Evolutionary conservation across 495 filamentous ascomycete genomes (phyloP).

Genomic region (Penicillium paxilli): DNA sequence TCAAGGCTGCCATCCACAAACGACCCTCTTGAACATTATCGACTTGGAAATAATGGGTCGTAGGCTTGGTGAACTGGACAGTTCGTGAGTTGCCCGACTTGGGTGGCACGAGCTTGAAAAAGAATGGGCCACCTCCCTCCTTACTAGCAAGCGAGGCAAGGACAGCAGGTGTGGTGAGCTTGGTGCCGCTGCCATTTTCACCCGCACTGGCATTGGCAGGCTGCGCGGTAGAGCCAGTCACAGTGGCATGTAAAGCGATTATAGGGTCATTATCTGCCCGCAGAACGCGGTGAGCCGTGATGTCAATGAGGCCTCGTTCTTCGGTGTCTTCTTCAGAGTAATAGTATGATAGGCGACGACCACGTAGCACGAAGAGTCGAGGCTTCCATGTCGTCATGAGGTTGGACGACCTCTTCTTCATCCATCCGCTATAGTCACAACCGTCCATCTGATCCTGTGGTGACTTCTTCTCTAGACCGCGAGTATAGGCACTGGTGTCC

Average conservation of each 20-base stretch:
- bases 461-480: slow-evolving; percentile 77
- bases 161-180: slow-evolving; percentile 14
- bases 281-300: slow-evolving; percentile 92
- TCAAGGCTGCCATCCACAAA: slow-evolving; percentile 96
- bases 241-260: slow-evolving; percentile 83
- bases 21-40: slow-evolving; percentile 85
- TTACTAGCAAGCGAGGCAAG: slow-evolving; percentile 20
- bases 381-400: slow-evolving; percentile 97
- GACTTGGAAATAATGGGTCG: slow-evolving; percentile 96
- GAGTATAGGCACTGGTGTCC: slow-evolving; percentile 88
- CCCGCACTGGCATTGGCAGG: slow-evolving; percentile 64
- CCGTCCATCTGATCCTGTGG: slow-evolving; percentile 82
- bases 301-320: slow-evolving; percentile 95
- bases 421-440: slow-evolving; percentile 97
- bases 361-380: slow-evolving; percentile 88
- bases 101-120: slow-evolving; percentile 96
- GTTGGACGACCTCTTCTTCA: slow-evolving; percentile 97
- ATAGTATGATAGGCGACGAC: slow-evolving; percentile 90
- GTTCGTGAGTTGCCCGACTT: slow-evolving; percentile 83
- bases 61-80: slow-evolving; percentile 95
- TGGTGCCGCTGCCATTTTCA: slow-evolving; percentile 36
- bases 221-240: slow-evolving; percentile 81
- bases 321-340: slow-evolving; percentile 89
- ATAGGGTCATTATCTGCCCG: slow-evolving; percentile 92
- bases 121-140: slow-evolving; percentile 69